phyloP scores from a whole-genome alignment of 345 rosid species.

The Rhodamnia argentea region DNA sequence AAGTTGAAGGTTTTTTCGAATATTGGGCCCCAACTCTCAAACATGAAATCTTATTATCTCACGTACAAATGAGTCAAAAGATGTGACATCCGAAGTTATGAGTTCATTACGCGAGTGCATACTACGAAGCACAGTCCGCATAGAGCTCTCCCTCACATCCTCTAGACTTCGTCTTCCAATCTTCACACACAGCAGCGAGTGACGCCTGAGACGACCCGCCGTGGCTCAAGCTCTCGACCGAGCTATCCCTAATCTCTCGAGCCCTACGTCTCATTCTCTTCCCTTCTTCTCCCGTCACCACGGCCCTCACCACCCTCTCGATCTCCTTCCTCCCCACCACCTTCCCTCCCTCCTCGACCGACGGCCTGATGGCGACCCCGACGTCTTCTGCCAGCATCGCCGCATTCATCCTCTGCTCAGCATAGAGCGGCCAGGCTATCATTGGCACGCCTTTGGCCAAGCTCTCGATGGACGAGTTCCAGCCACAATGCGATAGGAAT shows the following conservation, averaged over 20 bases:
- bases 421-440: constrained; percentile 43
- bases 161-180: neutral
- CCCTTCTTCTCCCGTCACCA: constrained; percentile 25
- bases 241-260: constrained; percentile 14
- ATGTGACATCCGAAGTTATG: neutral
- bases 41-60: neutral
- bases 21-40: neutral
- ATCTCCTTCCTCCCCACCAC: constrained; percentile 25
- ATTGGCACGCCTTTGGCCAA: constrained; percentile 27
- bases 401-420: constrained; percentile 39
- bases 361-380: constrained; percentile 17
- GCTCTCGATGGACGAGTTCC: constrained; percentile 40
- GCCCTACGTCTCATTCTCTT: constrained; percentile 10
- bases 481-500: constrained; percentile 41
- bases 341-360: neutral
- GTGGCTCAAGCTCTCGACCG: constrained; percentile 1
- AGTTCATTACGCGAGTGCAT: neutral
- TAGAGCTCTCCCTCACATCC: neutral
- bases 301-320: constrained; percentile 12
- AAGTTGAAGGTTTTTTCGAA: too few relatives aligned
- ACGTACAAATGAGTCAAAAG: neutral
- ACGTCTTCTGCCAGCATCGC: constrained; percentile 23
- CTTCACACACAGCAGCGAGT: neutral
- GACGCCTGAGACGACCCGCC: constrained; percentile 16
- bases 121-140: neutral